These are phyloP conservation scores for Cichorium intybus DNA, from an alignment of 140 eudicot species.

Conservation along the genomic window DNA sequence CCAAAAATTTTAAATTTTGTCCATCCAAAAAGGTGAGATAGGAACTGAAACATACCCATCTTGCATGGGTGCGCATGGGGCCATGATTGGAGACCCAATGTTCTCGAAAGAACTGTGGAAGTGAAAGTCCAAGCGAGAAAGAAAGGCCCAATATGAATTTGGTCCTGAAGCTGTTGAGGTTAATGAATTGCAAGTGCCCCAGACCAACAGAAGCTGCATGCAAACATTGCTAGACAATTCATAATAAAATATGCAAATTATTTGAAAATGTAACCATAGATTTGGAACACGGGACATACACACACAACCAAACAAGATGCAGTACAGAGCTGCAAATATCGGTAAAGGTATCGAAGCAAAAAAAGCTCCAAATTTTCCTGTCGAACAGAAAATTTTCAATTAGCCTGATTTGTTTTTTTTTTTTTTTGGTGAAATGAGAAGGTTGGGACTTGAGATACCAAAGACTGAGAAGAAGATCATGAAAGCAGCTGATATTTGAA, in stretches of 20 bases:
- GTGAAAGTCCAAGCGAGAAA: constrained; percentile 60
- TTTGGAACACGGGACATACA: constrained; percentile 41
- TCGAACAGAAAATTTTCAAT: too few species aligned
- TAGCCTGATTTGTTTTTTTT: too few species aligned
- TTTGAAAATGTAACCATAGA: neutral
- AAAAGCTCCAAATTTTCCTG: constrained; percentile 84
- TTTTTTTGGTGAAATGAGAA: neutral
- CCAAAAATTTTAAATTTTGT: too few species aligned
- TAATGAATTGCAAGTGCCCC: constrained; percentile 75
- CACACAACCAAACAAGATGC: constrained; percentile 64
- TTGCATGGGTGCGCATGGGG: constrained; percentile 53
- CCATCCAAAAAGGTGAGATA: too few species aligned
- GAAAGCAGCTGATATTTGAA: constrained; percentile 68
- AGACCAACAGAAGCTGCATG: constrained; percentile 78
- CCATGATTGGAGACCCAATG: constrained; percentile 28
- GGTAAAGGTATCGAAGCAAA: constrained; percentile 82
- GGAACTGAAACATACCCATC: constrained; percentile 49
- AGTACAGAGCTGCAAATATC: constrained; percentile 62
- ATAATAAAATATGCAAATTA: neutral
- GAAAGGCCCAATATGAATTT: constrained; percentile 66
- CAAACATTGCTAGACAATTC: neutral
- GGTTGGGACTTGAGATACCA: constrained; percentile 35
- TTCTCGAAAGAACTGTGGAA: constrained; percentile 72
- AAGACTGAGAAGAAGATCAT: constrained; percentile 77
- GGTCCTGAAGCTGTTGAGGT: constrained; percentile 84